Evolutionary conservation across 805 yeast genomes (phyloP), one percentile per base, ranked within the genome.

Genomic region (Clavispora phyllophila): DNA sequence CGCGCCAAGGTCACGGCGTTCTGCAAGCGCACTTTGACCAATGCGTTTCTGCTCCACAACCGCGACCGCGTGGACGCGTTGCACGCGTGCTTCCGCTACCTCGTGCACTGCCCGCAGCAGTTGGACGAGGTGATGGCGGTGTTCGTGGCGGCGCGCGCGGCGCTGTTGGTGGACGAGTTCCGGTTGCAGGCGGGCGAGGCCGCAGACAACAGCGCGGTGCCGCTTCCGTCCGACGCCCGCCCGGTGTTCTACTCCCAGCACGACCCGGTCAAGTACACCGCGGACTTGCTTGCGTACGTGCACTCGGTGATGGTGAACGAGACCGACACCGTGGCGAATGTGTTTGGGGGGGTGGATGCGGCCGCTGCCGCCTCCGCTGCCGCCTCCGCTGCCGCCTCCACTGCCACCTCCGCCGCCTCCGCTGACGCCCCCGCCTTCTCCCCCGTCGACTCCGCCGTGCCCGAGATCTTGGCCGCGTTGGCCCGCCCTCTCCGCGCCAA

Each of bases 261-360:
- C 58, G 96, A 91, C 58, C 86, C 96, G 1, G 70, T 81, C 20
- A 71, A 96, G 42, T 90, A 82, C 49, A 70, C 87, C 14, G 95
- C 97, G 20, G 96, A 89, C 58, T 73, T 93, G 25, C 66, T 93
- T 29, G 98, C 98, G 0, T 86, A 85, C 68, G 74, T 89, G 2
- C 97, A 93, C 58, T 78, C 90, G 1, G 74, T 87, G 4, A 81
- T 89, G 24, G 95, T 89, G 4, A 87, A 87, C 62, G 99, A 93
- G 61, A 74, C 81, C 32, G 99, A 93, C 56, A 72, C 83, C 24
- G 73, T 91, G 5, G 72, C 73, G 8, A 72, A 81, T 15, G 63
- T 91, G 39, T 81, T 91, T 46, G 53, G 26, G 13, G 43, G 40
- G n/a, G 37, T 37, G 14, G 41, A 33, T 17, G 68, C 62, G 28